Conservation (phyloP, 768 basidiomycete species). For the Suillus subaureus region DNA sequence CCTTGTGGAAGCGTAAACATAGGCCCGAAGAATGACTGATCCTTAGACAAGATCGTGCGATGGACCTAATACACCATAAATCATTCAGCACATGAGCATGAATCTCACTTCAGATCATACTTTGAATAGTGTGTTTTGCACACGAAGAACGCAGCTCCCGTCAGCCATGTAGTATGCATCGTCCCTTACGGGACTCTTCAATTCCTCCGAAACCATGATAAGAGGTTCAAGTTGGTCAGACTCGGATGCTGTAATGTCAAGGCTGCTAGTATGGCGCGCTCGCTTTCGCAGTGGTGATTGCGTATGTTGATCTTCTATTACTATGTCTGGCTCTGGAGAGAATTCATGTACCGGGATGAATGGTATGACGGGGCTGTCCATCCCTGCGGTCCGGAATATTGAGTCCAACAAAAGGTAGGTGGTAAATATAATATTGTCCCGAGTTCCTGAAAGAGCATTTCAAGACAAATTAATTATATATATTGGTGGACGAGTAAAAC, state of each 20-base stretch:
- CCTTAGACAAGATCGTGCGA: conserved; percentile 59
- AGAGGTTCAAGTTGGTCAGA: not conserved
- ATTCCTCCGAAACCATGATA: conserved; percentile 13
- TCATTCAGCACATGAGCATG: conserved; percentile 9
- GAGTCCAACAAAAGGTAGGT: conserved; percentile 20
- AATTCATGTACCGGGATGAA: conserved; percentile 25
- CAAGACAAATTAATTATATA: not conserved
- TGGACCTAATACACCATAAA: conserved; percentile 46
- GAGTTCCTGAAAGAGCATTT: too few relatives aligned
- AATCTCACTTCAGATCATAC: conserved; percentile 39
- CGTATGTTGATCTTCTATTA: conserved; percentile 12
- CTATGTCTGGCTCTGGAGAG: not conserved
- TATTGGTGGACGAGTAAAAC: not conserved
- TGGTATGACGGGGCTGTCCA: conserved; percentile 22
- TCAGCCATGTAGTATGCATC: conserved; percentile 64
- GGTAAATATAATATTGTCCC: too few relatives aligned
- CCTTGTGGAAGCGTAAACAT: conserved; percentile 74
- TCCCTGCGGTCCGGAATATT: conserved; percentile 2
- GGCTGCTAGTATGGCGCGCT: not conserved
- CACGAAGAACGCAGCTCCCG: conserved; percentile 67
- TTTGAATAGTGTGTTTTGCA: conserved; percentile 69
- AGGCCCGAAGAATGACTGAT: conserved; percentile 62
- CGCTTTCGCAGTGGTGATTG: conserved; percentile 16
- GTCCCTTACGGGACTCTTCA: conserved; percentile 38
- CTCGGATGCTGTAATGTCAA: conserved; percentile 10